Conservation (phyloP, 2,329 filamentous ascomycete species). For the Sclerotinia sclerotiorum region DNA sequence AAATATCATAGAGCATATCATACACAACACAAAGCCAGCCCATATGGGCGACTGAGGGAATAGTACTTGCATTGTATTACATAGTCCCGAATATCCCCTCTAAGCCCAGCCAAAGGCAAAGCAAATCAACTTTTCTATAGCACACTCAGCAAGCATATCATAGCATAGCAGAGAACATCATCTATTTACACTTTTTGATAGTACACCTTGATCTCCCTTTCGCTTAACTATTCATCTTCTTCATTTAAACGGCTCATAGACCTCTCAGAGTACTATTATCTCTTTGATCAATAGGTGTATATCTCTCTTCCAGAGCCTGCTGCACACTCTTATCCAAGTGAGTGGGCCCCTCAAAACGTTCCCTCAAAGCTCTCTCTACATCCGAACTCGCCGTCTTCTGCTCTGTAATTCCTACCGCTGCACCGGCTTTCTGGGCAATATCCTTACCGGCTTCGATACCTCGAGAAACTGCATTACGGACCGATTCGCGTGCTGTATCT, state of each 20-base stretch:
- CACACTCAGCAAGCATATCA: constrained; percentile 22
- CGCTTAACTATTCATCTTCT: background rate
- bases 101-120: background rate
- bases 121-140: constrained; percentile 23
- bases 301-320: constrained; percentile 56
- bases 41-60: constrained; percentile 19
- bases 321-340: constrained; percentile 51
- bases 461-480: constrained; percentile 40
- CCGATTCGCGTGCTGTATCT: constrained; percentile 45
- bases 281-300: constrained; percentile 47
- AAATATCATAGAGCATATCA: background rate
- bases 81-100: background rate
- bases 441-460: constrained; percentile 42
- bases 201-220: background rate
- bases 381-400: constrained; percentile 39
- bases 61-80: constrained; percentile 12
- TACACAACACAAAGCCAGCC: constrained; percentile 14
- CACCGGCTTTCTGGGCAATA: constrained; percentile 44
- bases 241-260: constrained; percentile 32
- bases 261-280: constrained; percentile 42
- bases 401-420: constrained; percentile 42
- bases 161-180: constrained; percentile 21
- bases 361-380: constrained; percentile 51
- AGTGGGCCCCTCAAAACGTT: constrained; percentile 51
- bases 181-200: constrained; percentile 24